Base-by-base conservation (phyloP, 2,329 filamentous ascomycete species). In the Penicillium sclerotiorum region DNA sequence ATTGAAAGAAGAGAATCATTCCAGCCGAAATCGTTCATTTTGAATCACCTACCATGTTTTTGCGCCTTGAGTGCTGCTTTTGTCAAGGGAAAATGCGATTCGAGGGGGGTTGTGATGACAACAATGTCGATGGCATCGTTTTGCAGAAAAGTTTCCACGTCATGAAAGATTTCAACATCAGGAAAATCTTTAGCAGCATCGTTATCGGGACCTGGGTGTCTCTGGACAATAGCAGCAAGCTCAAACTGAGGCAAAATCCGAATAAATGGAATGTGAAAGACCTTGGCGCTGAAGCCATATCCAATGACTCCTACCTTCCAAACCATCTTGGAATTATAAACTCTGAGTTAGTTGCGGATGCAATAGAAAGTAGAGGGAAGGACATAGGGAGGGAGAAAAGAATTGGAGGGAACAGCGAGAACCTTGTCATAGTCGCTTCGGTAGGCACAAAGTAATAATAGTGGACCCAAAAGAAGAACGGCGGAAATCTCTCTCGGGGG, bases 11-110 rank as follows among this genome's bases (percentile, higher is more conserved):
- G 25, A 28, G 6, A 9, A 28, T 2, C 25, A 28, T 28, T n/a
- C n/a, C n/a, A n/a, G n/a, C n/a, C n/a, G n/a, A n/a, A n/a, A n/a
- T n/a, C n/a, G n/a, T n/a, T n/a, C n/a, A n/a, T n/a, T n/a, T n/a
- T n/a, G n/a, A n/a, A n/a, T n/a, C n/a, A n/a, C n/a, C n/a, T n/a
- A 40, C 37, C 37, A 25, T 40, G 37, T 13, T 40, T 40, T 25
- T 17, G 11, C 7, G 37, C 37, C 13, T 5, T 9, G 2, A 40
- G 20, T 7, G 37, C 37, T 6, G 20, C 13, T 8, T 23, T 27
- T 7, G 21, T 20, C 20, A 40, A 13, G 5, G 13, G 5, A 12
- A 23, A 40, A 13, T 40, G 37, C 13, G 37, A 25, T 5, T 23
- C 20, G 6, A 21, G 7, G 12, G 37, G 20, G 8, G 37, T 40